phyloP scores from a whole-genome alignment of 768 basidiomycete genomes.

The Paxillus involutus region DNA sequence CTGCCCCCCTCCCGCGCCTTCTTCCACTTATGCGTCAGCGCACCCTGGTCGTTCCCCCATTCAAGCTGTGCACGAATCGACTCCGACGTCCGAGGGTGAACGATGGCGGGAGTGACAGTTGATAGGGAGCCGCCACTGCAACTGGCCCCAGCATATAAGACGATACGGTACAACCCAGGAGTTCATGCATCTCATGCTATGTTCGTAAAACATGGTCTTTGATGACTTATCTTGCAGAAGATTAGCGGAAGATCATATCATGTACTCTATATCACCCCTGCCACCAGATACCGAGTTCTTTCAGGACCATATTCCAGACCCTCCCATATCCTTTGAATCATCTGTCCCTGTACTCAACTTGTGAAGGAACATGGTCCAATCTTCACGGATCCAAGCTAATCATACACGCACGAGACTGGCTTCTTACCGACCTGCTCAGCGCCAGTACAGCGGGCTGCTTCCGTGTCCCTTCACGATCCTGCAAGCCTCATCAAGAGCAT shows the following conservation, averaged over 20 bases:
- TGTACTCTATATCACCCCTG: neutral
- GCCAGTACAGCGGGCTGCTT: slow-evolving; percentile 38
- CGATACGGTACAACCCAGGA: too few species aligned
- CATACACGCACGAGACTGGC: neutral
- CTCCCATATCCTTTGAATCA: neutral
- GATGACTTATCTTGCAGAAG: too few species aligned
- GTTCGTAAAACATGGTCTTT: too few species aligned
- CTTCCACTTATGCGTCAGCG: slow-evolving; percentile 78
- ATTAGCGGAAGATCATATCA: too few species aligned
- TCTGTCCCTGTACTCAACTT: neutral
- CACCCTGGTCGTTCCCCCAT: slow-evolving; percentile 71
- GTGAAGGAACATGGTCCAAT: neutral
- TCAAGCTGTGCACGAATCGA: slow-evolving; percentile 44
- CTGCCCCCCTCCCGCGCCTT: slow-evolving; percentile 72
- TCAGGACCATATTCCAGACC: neutral
- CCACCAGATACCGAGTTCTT: too few species aligned
- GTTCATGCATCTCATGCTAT: too few species aligned
- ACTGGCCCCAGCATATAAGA: too few species aligned
- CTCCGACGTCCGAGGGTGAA: slow-evolving; percentile 33
- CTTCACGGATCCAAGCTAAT: neutral
- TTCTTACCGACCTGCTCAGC: slow-evolving; percentile 13
- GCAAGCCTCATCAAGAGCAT: slow-evolving; percentile 51
- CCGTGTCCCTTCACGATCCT: slow-evolving; percentile 35
- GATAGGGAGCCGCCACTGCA: too few species aligned
- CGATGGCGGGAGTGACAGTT: slow-evolving; percentile 1